These are phyloP conservation scores for Scenedesmus sp. DNA, from an alignment of 163 green algal genomes.

Conservation along the genomic window DNA sequence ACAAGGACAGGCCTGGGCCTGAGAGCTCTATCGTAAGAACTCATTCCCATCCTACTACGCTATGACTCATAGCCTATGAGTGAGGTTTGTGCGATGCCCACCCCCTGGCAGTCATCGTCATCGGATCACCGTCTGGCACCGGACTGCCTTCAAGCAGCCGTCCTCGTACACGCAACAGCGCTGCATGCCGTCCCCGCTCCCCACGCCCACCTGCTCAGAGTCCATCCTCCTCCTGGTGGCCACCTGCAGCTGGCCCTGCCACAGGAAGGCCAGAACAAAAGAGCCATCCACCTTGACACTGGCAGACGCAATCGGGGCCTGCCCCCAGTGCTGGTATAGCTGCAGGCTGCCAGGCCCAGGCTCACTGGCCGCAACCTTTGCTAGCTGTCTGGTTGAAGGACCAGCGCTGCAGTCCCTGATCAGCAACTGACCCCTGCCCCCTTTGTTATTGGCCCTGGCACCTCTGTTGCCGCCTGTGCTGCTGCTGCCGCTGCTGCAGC, in stretches of 20 bases:
- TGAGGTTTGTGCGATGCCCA: too few relatives aligned
- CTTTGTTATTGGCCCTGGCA: background rate
- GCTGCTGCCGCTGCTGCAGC: background rate
- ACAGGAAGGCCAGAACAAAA: slow-evolving; percentile 56
- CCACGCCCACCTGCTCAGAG: slow-evolving; percentile 54
- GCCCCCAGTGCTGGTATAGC: background rate
- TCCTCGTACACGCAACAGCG: background rate
- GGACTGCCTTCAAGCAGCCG: background rate
- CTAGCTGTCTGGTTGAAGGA: background rate
- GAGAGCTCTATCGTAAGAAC: too few relatives aligned
- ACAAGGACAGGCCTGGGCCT: too few relatives aligned
- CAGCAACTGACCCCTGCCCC: background rate
- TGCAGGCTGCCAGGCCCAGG: background rate
- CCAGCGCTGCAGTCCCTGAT: background rate
- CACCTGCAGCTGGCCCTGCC: slow-evolving; percentile 47
- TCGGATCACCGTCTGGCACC: too few relatives aligned
- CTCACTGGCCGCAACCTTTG: background rate
- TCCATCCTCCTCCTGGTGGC: slow-evolving; percentile 53
- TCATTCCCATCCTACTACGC: too few relatives aligned
- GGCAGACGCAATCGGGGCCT: background rate
- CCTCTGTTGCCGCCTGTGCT: too few relatives aligned
- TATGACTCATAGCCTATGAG: too few relatives aligned
- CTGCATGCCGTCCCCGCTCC: background rate
- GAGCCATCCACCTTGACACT: slow-evolving; percentile 62
- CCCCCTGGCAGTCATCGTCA: too few relatives aligned